phyloP scores from a whole-genome alignment of 139 green algal species.

The Chlamydomonas schloesseri region DNA sequence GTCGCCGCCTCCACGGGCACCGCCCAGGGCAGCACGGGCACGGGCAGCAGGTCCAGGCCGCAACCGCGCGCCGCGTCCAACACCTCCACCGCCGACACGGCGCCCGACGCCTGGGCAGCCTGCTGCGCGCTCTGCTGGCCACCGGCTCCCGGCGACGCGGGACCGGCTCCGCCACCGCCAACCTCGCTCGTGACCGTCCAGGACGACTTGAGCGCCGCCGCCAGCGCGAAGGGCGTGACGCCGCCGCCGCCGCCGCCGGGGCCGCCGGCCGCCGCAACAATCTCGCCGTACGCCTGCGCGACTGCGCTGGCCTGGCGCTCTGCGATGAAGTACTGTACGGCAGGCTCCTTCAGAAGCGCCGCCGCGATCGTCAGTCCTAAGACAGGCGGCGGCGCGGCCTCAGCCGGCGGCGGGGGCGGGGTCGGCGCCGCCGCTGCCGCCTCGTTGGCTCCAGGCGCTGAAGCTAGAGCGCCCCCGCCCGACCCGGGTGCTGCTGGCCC shows the following conservation, averaged over 20 bases:
- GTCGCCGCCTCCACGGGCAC: slow-evolving; percentile 1
- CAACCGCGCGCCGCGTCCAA: not conserved
- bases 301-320: slow-evolving; percentile 24
- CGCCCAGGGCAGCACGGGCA: slow-evolving; percentile 15
- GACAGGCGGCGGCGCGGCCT: not conserved
- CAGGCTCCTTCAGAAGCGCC: not conserved
- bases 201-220: not conserved
- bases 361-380: no score
- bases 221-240: not conserved
- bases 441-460: no score
- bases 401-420: not conserved
- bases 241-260: not conserved
- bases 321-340: slow-evolving; percentile 31
- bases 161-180: not conserved
- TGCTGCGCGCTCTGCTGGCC: not conserved
- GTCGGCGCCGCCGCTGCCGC: no score
- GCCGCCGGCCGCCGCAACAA: not conserved
- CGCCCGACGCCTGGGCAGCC: not conserved
- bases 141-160: not conserved
- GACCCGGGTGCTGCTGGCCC: no score
- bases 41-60: slow-evolving; percentile 23
- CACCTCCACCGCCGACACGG: not conserved
- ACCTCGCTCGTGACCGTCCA: not conserved
- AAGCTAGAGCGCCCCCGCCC: no score
- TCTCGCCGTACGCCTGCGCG: slow-evolving; percentile 10